Evolutionary conservation across 768 basidiomycete genomes (phyloP).

Genomic region (Boletus insuetus): DNA sequence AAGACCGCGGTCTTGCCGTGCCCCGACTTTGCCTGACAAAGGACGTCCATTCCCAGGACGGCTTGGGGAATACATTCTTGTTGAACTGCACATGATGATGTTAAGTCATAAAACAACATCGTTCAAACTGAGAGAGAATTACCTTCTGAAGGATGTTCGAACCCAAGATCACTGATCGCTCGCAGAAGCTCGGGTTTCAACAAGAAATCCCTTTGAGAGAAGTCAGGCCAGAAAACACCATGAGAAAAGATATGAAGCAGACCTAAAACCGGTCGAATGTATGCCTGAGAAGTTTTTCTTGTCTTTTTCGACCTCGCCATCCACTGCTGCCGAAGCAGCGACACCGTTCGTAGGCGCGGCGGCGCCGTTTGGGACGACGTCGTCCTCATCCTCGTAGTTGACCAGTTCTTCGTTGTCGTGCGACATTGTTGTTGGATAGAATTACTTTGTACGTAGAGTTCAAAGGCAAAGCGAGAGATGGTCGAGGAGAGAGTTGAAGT

Average conservation of each 20-base stretch:
- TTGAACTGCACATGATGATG: conserved; percentile 62
- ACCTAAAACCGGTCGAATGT: conserved; percentile 99
- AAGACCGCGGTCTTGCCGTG: conserved; percentile 99
- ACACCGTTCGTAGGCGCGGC: conserved; percentile 48
- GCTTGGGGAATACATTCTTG: conserved; percentile 99
- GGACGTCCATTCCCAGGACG: conserved; percentile 98
- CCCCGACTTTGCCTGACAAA: conserved; percentile 99
- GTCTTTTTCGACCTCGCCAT: conserved; percentile 66
- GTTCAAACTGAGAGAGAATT: conserved; percentile 1
- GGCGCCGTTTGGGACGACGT: conserved; percentile 62
- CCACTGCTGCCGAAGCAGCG: conserved; percentile 43
- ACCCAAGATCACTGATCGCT: conserved; percentile 98
- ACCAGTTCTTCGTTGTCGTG: conserved; percentile 91
- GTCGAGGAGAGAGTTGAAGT: conserved; percentile 21
- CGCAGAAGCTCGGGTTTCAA: conserved; percentile 96
- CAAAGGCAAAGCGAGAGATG: conserved; percentile 15
- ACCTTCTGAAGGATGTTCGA: conserved; percentile 99
- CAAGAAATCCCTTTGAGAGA: conserved; percentile 78
- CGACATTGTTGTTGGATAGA: conserved; percentile 49
- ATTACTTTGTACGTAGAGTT: conserved; percentile 27
- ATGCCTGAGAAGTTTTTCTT: conserved; percentile 99
- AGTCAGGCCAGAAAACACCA: conserved; percentile 1
- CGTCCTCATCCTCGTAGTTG: conserved; percentile 92
- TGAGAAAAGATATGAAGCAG: conserved; percentile 25
- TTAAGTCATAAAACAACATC: neutral